A percentile compares a stretch with the other conserved stretches of the same genome.
Evolutionary conservation across 768 basidiomycete species (phyloP).

Genomic region (Psilocybe cubensis): DNA sequence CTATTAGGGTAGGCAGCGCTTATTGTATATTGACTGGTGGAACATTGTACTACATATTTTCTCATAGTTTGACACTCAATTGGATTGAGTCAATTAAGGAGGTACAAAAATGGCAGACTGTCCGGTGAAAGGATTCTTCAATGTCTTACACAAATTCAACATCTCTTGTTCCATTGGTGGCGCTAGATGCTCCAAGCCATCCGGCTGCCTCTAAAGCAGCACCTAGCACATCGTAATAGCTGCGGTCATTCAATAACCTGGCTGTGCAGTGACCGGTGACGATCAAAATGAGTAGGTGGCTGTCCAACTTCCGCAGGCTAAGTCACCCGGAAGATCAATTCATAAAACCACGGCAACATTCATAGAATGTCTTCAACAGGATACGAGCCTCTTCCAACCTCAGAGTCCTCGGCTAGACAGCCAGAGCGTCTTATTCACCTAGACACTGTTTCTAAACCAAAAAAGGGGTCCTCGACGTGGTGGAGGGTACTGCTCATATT

Average conservation of each 20-base stretch:
- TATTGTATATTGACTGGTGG: neutral
- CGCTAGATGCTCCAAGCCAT: neutral
- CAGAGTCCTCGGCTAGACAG: conserved; percentile 9
- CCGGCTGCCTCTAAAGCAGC: neutral
- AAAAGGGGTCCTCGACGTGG: conserved; percentile 27
- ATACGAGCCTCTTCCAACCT: conserved; percentile 27
- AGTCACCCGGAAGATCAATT: neutral
- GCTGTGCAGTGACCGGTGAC: neutral
- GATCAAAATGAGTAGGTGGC: neutral
- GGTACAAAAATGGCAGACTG: neutral
- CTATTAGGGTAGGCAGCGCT: neutral
- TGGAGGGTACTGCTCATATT: conserved; percentile 36
- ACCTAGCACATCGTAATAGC: neutral
- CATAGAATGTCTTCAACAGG: conserved; percentile 14
- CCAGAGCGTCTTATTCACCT: conserved; percentile 10
- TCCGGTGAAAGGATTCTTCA: neutral
- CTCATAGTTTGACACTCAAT: no score
- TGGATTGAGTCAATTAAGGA: no score
- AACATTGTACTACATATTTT: no score
- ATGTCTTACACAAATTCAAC: no score
- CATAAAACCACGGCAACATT: conserved; percentile 3
- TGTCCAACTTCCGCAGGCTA: neutral
- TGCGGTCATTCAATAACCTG: neutral
- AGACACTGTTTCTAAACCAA: conserved; percentile 1
- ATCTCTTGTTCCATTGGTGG: neutral